Conservation (phyloP, 352 stramenopile genomes). For the Aphanomyces invadans region DNA sequence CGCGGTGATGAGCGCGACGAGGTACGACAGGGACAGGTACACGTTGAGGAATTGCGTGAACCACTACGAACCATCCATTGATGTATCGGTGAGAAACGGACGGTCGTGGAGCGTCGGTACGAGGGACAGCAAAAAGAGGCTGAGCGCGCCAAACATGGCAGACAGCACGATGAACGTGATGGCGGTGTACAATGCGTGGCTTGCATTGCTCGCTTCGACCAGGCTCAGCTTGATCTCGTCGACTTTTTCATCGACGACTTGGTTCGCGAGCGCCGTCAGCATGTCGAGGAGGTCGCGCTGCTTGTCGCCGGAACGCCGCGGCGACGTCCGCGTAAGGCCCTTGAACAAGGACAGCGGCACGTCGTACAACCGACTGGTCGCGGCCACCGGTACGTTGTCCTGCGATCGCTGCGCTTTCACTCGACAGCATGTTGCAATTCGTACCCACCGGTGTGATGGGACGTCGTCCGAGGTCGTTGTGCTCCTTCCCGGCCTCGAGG, state of each 20-base stretch:
- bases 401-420: too few species aligned
- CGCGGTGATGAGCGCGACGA: not conserved
- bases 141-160: constrained; percentile 15
- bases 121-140: constrained; percentile 5
- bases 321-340: not conserved
- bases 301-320: not conserved
- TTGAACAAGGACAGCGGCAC: not conserved
- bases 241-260: constrained; percentile 4
- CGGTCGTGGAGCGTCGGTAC: not conserved
- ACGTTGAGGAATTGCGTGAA: constrained; percentile 16
- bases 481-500: too few species aligned
- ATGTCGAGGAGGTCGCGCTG: not conserved
- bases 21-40: constrained; percentile 9
- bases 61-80: not conserved
- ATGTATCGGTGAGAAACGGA: not conserved
- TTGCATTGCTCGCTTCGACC: constrained; percentile 1
- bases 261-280: constrained; percentile 3
- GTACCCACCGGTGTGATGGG: too few species aligned
- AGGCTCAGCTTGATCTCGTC: constrained; percentile 16
- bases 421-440: too few species aligned
- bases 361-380: not conserved
- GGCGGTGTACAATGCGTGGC: constrained; percentile 12
- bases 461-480: too few species aligned
- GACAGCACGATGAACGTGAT: not conserved
- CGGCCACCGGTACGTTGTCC: too few species aligned